Evolutionary conservation across 2,329 filamentous ascomycete genomes (phyloP), one percentile per base, ranked within the genome.

Genomic region (Madurella mycetomatis): DNA sequence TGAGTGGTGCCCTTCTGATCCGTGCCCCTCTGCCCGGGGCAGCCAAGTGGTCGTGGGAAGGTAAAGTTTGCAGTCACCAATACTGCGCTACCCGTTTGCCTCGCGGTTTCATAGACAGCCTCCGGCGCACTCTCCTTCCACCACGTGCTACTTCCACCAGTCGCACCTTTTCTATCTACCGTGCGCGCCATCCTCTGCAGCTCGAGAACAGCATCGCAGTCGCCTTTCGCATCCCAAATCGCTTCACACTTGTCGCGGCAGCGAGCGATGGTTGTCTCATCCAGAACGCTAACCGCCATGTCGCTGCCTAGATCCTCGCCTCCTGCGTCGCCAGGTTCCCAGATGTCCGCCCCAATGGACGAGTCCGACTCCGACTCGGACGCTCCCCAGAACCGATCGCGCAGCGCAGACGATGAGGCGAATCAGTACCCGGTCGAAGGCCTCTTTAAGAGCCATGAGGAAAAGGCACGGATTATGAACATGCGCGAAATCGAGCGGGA

Each of bases 401-500:
- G 71, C 60, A 72, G 71, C 19, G 74, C 76, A 41, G 78, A 79
- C 46, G 79, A 83, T 47, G 79, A 85, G 53, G 79, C 82, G 51
- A 81, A 86, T 66, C 76, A 87, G 53, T 94, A 95, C 67, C 91
- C 92, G 0, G 81, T 96, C 59, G 94, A 99, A 61, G 92, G 92
- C 63, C 85, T 94, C 65, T 94, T 90, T 69, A 81, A 83, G 64
- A 88, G 83, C 61, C 78, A 84, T 43, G 79, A 83, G 40, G 89
- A 94, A 67, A 92, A 89, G 70, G 80, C 80, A 8, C 78, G 87
- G 49, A 94, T 99, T 58, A 85, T 94, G 80, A 82, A 79, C 53
- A 84, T 96, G 81, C 86, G 91, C 31, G 92, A 97, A 73, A 86
- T 97, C 49, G 86, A 95, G 67, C 87, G 92, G 59, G 94, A 99